phyloP scores from a whole-genome alignment of 768 basidiomycete genomes.

The Postia placenta region DNA sequence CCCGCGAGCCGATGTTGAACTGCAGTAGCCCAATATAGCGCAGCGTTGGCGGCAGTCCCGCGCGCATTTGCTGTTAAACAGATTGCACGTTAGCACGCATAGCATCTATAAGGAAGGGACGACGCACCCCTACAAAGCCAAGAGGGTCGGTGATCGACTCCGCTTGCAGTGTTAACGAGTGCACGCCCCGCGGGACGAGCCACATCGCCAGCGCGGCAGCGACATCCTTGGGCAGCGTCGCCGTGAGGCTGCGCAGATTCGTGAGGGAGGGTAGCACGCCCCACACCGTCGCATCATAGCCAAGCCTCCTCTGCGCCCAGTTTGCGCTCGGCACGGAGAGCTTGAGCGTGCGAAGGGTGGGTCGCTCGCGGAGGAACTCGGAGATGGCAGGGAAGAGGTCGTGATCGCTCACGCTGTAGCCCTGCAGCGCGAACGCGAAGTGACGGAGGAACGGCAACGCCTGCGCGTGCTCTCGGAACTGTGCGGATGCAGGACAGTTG shows the following conservation, averaged over 20 bases:
- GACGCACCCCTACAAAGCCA: conserved; percentile 21
- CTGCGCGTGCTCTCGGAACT: conserved; percentile 37
- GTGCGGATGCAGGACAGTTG: conserved; percentile 40
- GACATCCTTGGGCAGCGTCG: conserved; percentile 60
- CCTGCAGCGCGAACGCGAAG: conserved; percentile 42
- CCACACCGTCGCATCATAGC: conserved; percentile 68
- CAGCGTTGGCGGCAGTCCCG: conserved; percentile 47
- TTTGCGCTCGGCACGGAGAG: conserved; percentile 29
- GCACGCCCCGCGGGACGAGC: conserved; percentile 47
- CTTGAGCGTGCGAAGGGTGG: conserved; percentile 44
- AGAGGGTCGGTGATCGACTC: conserved; percentile 19
- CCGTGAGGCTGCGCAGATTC: conserved; percentile 46
- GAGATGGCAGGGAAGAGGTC: conserved; percentile 67
- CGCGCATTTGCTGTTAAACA: conserved; percentile 45
- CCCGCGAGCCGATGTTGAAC: conserved; percentile 27
- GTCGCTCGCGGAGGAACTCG: conserved; percentile 56
- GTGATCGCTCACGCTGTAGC: conserved; percentile 35
- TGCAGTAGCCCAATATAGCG: conserved; percentile 54
- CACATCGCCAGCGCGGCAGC: conserved; percentile 59
- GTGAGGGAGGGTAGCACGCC: conserved; percentile 58
- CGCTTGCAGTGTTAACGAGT: conserved; percentile 23
- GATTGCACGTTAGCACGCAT: neutral
- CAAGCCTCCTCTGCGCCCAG: conserved; percentile 46
- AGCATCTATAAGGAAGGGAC: neutral
- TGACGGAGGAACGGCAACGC: conserved; percentile 59